Evolutionary conservation across 192 early-diverging fungal genomes (phyloP).

Genomic region (Geranomyces michiganensis): DNA sequence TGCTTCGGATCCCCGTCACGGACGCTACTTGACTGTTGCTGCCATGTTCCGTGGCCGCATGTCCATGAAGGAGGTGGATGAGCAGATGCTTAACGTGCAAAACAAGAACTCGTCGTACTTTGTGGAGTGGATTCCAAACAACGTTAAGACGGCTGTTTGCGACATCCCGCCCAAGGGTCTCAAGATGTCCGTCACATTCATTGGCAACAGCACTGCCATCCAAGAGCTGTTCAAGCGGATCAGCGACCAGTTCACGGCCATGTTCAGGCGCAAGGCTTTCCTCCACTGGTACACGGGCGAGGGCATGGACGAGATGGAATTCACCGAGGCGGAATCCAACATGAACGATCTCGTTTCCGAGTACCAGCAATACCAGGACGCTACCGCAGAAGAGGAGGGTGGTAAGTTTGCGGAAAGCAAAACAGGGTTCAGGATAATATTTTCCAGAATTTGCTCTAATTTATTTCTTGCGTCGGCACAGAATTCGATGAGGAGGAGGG

Average conservation of each 20-base stretch:
- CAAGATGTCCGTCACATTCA: conserved; percentile 91
- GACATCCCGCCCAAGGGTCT: conserved; percentile 88
- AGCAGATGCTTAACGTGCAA: conserved; percentile 94
- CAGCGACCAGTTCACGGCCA: conserved; percentile 85
- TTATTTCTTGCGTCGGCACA: conserved; percentile 8
- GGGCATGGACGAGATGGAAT: conserved; percentile 97
- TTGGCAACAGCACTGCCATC: conserved; percentile 91
- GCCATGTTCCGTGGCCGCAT: conserved; percentile 96
- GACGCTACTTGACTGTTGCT: conserved; percentile 91
- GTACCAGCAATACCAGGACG: conserved; percentile 86
- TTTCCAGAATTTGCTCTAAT: background rate
- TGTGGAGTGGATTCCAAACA: conserved; percentile 99
- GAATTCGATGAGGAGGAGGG: conserved; percentile 57
- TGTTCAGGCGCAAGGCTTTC: conserved; percentile 93
- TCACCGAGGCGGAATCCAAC: conserved; percentile 94
- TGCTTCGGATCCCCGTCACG: conserved; percentile 94
- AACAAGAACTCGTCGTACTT: conserved; percentile 97
- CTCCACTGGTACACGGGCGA: conserved; percentile 96
- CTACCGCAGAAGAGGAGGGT: conserved; percentile 57
- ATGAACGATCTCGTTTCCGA: conserved; percentile 98
- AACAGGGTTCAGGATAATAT: too few relatives aligned
- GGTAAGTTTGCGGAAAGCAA: too few relatives aligned
- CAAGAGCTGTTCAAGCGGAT: conserved; percentile 93
- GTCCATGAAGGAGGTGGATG: conserved; percentile 97
- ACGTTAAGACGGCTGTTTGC: conserved; percentile 90